Percentiles rank a stretch among this genome's conserved stretches.
These are phyloP conservation scores for Spathaspora arborariae DNA, from an alignment of 805 yeast genomes.

Conservation along the genomic window DNA sequence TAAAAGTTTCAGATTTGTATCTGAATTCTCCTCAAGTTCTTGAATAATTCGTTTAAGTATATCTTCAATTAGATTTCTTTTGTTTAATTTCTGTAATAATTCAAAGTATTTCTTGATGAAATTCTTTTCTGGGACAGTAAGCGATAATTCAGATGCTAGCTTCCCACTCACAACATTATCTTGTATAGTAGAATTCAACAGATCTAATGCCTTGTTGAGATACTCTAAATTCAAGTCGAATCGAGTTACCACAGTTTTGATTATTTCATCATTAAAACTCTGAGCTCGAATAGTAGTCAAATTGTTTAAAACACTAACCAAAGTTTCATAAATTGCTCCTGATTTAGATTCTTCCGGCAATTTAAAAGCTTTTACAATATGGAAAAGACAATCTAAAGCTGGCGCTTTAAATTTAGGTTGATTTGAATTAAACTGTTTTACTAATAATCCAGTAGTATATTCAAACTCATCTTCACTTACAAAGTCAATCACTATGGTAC, in stretches of 20 bases:
- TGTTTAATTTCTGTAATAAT: slow-evolving; percentile 2
- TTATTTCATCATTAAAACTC: background rate
- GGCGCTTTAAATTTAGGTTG: slow-evolving; percentile 5
- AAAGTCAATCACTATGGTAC: slow-evolving; percentile 5
- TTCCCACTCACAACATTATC: background rate
- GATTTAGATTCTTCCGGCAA: background rate
- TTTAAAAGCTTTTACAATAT: background rate
- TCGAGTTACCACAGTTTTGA: background rate
- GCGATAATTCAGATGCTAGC: background rate
- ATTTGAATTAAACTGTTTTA: slow-evolving; percentile 4
- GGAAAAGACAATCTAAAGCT: slow-evolving; percentile 3
- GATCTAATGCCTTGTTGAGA: background rate
- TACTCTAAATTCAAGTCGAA: background rate
- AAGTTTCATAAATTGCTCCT: background rate
- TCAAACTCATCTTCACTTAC: slow-evolving; percentile 5
- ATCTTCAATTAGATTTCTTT: background rate
- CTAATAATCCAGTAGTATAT: background rate
- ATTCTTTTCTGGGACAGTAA: background rate
- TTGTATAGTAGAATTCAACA: background rate
- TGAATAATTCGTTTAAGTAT: slow-evolving; percentile 9
- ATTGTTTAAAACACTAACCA: background rate
- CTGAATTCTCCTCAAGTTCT: slow-evolving; percentile 7
- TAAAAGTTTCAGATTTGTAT: background rate
- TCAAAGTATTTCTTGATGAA: slow-evolving; percentile 12
- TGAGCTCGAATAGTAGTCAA: background rate